phyloP scores from a whole-genome alignment of 2,329 filamentous ascomycete species.

The Thielaviopsis musarum region DNA sequence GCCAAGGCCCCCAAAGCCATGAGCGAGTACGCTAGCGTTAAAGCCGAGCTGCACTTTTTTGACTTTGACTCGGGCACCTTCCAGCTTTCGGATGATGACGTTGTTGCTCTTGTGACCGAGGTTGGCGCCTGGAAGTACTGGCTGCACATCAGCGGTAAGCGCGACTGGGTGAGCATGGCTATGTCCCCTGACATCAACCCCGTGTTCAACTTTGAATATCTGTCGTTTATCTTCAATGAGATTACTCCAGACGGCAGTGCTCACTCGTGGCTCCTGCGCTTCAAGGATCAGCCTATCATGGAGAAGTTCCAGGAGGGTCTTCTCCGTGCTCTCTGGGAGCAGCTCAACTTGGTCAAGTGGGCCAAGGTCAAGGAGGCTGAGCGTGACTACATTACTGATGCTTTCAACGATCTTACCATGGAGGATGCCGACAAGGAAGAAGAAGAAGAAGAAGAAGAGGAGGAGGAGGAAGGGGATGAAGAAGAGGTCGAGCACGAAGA shows the following conservation, averaged over 20 bases:
- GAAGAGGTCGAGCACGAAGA: conserved; percentile 21
- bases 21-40: conserved; percentile 58
- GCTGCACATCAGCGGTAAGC: conserved; percentile 67
- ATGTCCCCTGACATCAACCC: conserved; percentile 88
- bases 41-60: conserved; percentile 80
- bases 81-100: conserved; percentile 55
- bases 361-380: conserved; percentile 81
- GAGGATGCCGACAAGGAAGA: conserved; percentile 46
- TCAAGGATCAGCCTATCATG: conserved; percentile 64
- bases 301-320: conserved; percentile 85
- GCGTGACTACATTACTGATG: conserved; percentile 83
- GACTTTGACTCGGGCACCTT: conserved; percentile 82
- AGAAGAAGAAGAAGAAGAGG: conserved; percentile 33
- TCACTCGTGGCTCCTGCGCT: conserved; percentile 88
- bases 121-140: conserved; percentile 89
- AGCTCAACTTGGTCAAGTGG: conserved; percentile 90
- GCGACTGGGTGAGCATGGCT: conserved; percentile 73
- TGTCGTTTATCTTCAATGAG: conserved; percentile 99
- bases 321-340: conserved; percentile 94
- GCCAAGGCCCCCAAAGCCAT: conserved; percentile 38
- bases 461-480: conserved; percentile 30
- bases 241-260: conserved; percentile 77
- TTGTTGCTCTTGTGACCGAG: conserved; percentile 69
- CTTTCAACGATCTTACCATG: conserved; percentile 88
- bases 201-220: conserved; percentile 95